Evolutionary conservation across 768 basidiomycete species (phyloP).

Genomic region (Auricularia sp.): DNA sequence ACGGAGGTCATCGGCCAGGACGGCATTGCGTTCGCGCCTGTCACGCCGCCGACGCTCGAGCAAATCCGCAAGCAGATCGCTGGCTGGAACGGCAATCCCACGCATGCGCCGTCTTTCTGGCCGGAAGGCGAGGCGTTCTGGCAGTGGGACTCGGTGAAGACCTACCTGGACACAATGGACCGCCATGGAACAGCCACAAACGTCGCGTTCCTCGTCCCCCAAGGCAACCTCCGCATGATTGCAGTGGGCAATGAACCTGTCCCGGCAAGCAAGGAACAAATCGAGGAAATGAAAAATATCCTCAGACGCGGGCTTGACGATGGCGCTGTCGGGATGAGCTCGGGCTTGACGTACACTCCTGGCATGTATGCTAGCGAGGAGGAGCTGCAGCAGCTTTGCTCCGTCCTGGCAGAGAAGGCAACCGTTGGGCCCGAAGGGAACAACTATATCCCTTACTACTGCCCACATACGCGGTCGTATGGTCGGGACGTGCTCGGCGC

Average conservation of each 20-base stretch:
- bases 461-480: slow-evolving; percentile 21
- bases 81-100: slow-evolving; percentile 22
- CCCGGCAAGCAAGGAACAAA: slow-evolving; percentile 12
- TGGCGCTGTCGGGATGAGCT: slow-evolving; percentile 21
- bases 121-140: slow-evolving; percentile 14
- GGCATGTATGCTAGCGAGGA: slow-evolving; percentile 23
- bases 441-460: slow-evolving; percentile 18
- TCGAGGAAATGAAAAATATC: slow-evolving; percentile 14
- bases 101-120: slow-evolving; percentile 2
- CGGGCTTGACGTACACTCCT: slow-evolving; percentile 21
- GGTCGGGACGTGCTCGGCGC: slow-evolving; percentile 16
- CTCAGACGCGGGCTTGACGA: slow-evolving; percentile 15
- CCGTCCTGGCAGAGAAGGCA: slow-evolving; percentile 9
- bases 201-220: slow-evolving; percentile 19
- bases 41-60: slow-evolving; percentile 9
- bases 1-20: slow-evolving; percentile 23
- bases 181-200: slow-evolving; percentile 18
- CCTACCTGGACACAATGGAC: slow-evolving; percentile 20
- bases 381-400: slow-evolving; percentile 16
- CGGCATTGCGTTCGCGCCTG: slow-evolving; percentile 19
- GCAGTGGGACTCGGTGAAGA: slow-evolving; percentile 15
- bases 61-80: slow-evolving; percentile 20
- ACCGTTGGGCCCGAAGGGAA: too few species aligned
- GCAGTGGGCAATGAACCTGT: slow-evolving; percentile 18
- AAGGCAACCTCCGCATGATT: slow-evolving; percentile 21